Percentiles rank a stretch among this genome's conserved stretches.
Evolutionary conservation across 257 asterid species (phyloP).

Genomic region (Nicotiana knightiana): DNA sequence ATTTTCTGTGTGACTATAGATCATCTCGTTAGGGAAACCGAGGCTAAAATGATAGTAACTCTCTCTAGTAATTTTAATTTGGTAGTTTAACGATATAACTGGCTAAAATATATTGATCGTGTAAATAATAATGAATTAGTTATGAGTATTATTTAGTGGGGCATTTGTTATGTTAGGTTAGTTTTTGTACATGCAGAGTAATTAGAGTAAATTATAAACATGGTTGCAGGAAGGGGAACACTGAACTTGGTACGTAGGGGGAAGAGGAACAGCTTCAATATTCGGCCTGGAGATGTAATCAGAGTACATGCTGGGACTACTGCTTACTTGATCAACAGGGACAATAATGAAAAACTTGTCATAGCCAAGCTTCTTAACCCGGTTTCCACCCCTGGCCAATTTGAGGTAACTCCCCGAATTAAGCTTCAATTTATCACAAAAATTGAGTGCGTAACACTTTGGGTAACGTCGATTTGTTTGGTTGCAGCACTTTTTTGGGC

Average conservation of each 20-base stretch:
- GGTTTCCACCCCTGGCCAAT: slow-evolving; percentile 42
- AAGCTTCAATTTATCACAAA: background rate
- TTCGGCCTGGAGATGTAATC: slow-evolving; percentile 48
- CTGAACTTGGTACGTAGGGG: slow-evolving; percentile 30
- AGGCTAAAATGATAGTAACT: no score
- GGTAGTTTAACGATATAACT: background rate
- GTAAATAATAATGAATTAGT: no score
- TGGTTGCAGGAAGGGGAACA: slow-evolving; percentile 45
- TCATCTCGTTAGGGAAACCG: no score
- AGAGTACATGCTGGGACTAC: slow-evolving; percentile 51
- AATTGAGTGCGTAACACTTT: background rate
- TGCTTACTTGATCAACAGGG: slow-evolving; percentile 45
- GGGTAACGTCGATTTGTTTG: background rate
- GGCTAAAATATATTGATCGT: no score
- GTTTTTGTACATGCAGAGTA: background rate
- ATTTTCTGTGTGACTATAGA: no score
- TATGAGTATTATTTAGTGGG: background rate
- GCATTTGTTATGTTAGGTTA: background rate
- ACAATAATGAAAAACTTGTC: slow-evolving; percentile 33
- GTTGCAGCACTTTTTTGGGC: slow-evolving; percentile 43
- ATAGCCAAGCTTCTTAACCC: slow-evolving; percentile 46
- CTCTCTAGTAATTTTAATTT: no score
- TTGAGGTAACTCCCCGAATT: slow-evolving; percentile 29
- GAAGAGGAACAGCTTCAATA: slow-evolving; percentile 47
- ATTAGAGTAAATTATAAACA: background rate